Evolutionary conservation across 164 flowering plant genomes (phyloP).

Genomic region (Magnolia changhungtana): DNA sequence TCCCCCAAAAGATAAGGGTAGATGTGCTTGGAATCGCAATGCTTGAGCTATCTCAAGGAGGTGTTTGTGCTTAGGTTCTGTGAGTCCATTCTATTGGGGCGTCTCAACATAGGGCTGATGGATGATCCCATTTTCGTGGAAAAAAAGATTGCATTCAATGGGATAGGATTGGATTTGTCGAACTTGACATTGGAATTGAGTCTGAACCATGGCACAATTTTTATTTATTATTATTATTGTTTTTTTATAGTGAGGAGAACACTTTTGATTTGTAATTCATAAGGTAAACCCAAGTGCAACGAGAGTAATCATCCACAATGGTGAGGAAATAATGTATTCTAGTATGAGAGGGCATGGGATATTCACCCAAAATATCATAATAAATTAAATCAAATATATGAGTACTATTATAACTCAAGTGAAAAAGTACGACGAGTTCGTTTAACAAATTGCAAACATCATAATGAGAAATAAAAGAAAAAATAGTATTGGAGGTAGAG

Average conservation of each 20-base stretch:
- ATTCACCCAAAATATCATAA: slow-evolving; percentile 4
- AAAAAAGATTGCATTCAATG: too few species aligned
- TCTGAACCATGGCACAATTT: not conserved
- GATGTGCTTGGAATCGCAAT: too few species aligned
- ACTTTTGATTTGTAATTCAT: not conserved
- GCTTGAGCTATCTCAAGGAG: too few species aligned
- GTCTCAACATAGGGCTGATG: too few species aligned
- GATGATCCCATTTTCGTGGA: too few species aligned
- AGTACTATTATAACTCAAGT: not conserved
- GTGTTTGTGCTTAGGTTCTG: too few species aligned
- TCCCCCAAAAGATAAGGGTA: too few species aligned
- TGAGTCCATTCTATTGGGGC: too few species aligned
- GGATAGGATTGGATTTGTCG: not conserved
- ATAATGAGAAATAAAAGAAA: too few species aligned
- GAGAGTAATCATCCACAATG: slow-evolving; percentile 11
- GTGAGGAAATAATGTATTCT: slow-evolving; percentile 1
- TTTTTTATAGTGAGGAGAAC: not conserved
- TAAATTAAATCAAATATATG: not conserved
- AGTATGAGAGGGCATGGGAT: not conserved
- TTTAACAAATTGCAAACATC: not conserved
- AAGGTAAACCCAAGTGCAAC: not conserved
- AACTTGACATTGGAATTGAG: not conserved
- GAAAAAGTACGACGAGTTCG: not conserved
- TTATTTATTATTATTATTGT: too few species aligned
- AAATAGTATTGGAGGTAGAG: not conserved